A percentile compares a stretch with the other conserved stretches of the same genome.
These are phyloP conservation scores for Brassica rapa DNA, from an alignment of 345 rosid species.

Conservation along the genomic window DNA sequence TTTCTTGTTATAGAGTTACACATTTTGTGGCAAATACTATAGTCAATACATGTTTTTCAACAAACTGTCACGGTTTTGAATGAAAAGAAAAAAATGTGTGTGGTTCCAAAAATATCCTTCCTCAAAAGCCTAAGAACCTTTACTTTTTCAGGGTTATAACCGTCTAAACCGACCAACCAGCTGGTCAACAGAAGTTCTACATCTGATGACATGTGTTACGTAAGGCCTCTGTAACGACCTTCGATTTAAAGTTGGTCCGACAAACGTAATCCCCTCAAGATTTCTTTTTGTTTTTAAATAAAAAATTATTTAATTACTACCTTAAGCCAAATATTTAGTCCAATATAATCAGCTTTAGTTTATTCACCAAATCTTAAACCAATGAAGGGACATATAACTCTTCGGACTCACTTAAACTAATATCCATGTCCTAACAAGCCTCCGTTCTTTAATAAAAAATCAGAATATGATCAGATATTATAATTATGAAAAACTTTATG, in stretches of 20 bases:
- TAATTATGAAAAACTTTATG: background rate
- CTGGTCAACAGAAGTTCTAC: constrained; percentile 26
- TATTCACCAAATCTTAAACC: constrained; percentile 32
- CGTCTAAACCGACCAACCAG: constrained; percentile 17
- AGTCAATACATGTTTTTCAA: no score
- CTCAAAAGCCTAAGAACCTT: no score
- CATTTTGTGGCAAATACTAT: no score
- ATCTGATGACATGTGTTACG: constrained; percentile 36
- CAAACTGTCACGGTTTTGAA: no score
- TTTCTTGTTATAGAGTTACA: no score
- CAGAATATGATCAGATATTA: background rate
- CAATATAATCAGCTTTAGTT: constrained; percentile 20
- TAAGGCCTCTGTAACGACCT: constrained; percentile 36
- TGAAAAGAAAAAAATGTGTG: no score
- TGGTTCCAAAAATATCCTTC: no score
- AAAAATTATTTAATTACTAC: background rate
- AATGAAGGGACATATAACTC: constrained; percentile 37
- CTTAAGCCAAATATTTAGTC: constrained; percentile 20
- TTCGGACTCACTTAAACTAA: constrained; percentile 26
- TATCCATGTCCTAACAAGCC: background rate
- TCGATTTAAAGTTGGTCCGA: constrained; percentile 30
- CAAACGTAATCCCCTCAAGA: constrained; percentile 29
- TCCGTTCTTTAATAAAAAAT: background rate
- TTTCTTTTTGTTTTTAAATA: background rate
- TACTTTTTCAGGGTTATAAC: background rate